Evolutionary conservation across 2,329 filamentous ascomycete species (phyloP).

Genomic region (Juglanconis oblonga): DNA sequence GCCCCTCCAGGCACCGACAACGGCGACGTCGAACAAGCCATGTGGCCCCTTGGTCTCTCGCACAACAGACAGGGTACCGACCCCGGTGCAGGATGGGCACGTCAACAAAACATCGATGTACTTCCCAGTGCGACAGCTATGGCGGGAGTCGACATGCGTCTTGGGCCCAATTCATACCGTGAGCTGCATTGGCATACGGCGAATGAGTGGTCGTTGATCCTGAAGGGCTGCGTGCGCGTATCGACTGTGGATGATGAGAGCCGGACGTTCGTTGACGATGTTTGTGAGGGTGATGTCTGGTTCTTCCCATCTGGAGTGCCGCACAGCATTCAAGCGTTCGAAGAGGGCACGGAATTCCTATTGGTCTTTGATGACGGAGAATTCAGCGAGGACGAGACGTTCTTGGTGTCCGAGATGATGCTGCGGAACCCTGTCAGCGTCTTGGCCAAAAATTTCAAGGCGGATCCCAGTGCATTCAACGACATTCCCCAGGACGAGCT

Average conservation of each 20-base stretch:
- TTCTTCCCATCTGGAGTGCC: conserved; percentile 50
- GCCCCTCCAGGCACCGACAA: conserved; percentile 53
- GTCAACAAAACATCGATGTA: conserved; percentile 50
- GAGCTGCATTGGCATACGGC: conserved; percentile 63
- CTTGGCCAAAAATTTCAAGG: conserved; percentile 52
- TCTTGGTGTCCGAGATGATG: conserved; percentile 54
- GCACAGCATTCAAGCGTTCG: conserved; percentile 53
- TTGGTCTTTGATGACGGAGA: conserved; percentile 57
- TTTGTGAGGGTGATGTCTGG: conserved; percentile 52
- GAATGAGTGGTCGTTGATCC: conserved; percentile 49
- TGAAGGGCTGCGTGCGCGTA: conserved; percentile 52
- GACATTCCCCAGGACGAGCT: conserved; percentile 44
- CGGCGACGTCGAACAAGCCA: conserved; percentile 42
- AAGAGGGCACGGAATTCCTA: conserved; percentile 55
- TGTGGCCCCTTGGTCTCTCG: conserved; percentile 54
- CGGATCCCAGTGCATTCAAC: conserved; percentile 45
- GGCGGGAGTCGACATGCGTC: conserved; percentile 59
- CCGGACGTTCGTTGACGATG: conserved; percentile 43
- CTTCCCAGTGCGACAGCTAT: conserved; percentile 49
- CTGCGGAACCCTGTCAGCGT: conserved; percentile 49
- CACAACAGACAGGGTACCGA: conserved; percentile 45
- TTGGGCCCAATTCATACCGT: conserved; percentile 55
- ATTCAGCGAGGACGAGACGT: conserved; percentile 59
- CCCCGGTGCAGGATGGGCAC: conserved; percentile 47
- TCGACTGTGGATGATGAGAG: conserved; percentile 51